A percentile compares a stretch with the other conserved stretches of the same genome.
phyloP scores from a whole-genome alignment of 2,329 filamentous ascomycete species.

The Coniochaeta hoffmannii region DNA sequence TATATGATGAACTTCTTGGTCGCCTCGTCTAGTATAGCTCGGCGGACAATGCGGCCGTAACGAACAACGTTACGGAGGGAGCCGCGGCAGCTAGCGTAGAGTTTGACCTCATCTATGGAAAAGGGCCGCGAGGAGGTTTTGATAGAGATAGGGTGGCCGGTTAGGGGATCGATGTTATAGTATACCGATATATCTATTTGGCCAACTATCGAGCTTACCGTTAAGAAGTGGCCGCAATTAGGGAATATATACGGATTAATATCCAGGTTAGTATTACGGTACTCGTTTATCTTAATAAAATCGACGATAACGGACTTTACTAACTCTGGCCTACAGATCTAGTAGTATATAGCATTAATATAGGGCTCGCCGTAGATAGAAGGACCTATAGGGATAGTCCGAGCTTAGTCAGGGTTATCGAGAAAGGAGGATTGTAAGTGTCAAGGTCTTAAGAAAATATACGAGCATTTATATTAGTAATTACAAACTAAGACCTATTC shows the following conservation, averaged over 20 bases:
- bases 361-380: conserved; percentile 59
- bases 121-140: no score
- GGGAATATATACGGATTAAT: conserved; percentile 55
- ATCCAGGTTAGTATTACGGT: conserved; percentile 49
- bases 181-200: conserved; percentile 45
- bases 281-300: conserved; percentile 44
- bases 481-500: conserved; percentile 45
- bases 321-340: conserved; percentile 43
- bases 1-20: conserved; percentile 57
- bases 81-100: no score
- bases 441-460: no score
- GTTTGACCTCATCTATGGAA: no score
- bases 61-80: no score
- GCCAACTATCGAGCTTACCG: conserved; percentile 52
- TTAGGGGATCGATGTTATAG: no score
- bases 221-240: conserved; percentile 57
- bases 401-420: no score
- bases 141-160: no score
- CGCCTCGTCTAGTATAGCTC: conserved; percentile 52
- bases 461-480: no score
- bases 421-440: no score
- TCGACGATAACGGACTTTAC: conserved; percentile 42
- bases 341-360: conserved; percentile 48
- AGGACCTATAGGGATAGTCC: no score
- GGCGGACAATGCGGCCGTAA: conserved; percentile 55